phyloP scores from a whole-genome alignment of 164 flowering plant genomes.

The Macadamia tetraphylla region DNA sequence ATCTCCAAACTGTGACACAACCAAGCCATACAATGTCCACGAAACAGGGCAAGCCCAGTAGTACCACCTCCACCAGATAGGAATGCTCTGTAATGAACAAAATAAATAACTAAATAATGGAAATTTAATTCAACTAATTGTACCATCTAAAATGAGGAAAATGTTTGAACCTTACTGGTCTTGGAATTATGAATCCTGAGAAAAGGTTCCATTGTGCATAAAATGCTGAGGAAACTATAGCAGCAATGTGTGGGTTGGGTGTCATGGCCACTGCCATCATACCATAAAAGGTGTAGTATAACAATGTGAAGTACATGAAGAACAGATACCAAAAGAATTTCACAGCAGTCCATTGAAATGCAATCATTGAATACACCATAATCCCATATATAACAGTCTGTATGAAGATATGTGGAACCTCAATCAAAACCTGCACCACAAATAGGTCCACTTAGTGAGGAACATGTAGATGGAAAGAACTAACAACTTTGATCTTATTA shows the following conservation, averaged over 20 bases:
- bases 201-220: slow-evolving; percentile 28
- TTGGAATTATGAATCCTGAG: slow-evolving; percentile 31
- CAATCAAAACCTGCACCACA: slow-evolving; percentile 2
- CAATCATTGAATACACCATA: slow-evolving; percentile 14
- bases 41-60: slow-evolving; percentile 44
- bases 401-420: slow-evolving; percentile 3
- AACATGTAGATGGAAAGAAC: neutral
- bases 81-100: slow-evolving; percentile 39
- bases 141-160: neutral
- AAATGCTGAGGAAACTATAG: slow-evolving; percentile 27
- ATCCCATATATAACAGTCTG: slow-evolving; percentile 4
- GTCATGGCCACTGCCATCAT: slow-evolving; percentile 29
- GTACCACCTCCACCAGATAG: slow-evolving; percentile 68
- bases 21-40: slow-evolving; percentile 54
- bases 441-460: neutral
- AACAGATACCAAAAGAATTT: slow-evolving; percentile 29
- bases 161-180: slow-evolving; percentile 19
- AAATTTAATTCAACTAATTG: neutral
- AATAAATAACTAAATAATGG: neutral
- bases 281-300: slow-evolving; percentile 27
- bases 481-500: neutral
- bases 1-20: slow-evolving; percentile 49
- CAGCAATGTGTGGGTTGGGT: slow-evolving; percentile 22
- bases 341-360: slow-evolving; percentile 19
- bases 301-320: slow-evolving; percentile 26